These are phyloP conservation scores for Galerina sulciceps DNA, from an alignment of 768 basidiomycete genomes.

Conservation along the genomic window DNA sequence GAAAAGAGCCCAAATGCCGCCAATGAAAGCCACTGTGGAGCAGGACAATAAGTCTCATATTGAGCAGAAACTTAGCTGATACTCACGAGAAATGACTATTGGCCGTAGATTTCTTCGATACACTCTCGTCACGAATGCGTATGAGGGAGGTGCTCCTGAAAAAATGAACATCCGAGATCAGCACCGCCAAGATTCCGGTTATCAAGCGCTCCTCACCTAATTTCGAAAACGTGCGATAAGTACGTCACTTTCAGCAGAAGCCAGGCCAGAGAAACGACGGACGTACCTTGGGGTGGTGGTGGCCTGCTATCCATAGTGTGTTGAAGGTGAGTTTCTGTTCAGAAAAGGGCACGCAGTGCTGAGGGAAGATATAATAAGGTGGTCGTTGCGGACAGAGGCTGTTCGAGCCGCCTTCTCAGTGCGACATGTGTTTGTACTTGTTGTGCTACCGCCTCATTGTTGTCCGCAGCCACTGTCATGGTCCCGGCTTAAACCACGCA, in stretches of 20 bases:
- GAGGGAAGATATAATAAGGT: slow-evolving; percentile 5
- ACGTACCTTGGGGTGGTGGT: slow-evolving; percentile 46
- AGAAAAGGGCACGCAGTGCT: slow-evolving; percentile 16
- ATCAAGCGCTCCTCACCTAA: slow-evolving; percentile 2
- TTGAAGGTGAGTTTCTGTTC: background rate
- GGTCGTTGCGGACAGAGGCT: slow-evolving; percentile 10
- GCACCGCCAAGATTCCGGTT: background rate
- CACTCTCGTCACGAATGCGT: slow-evolving; percentile 59
- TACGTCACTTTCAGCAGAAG: background rate
- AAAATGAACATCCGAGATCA: background rate
- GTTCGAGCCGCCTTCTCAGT: slow-evolving; percentile 8
- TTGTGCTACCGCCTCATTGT: background rate
- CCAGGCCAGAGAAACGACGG: background rate
- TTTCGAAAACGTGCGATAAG: background rate
- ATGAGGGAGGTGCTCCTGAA: slow-evolving; percentile 56
- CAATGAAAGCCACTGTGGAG: slow-evolving; percentile 43
- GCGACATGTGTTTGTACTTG: slow-evolving; percentile 7
- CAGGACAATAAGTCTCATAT: background rate
- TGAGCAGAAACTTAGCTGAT: slow-evolving; percentile 1
- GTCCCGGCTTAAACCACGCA: too few species aligned
- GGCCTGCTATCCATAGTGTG: slow-evolving; percentile 38
- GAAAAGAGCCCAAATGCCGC: slow-evolving; percentile 63
- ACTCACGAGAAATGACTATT: slow-evolving; percentile 51
- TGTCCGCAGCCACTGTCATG: too few species aligned
- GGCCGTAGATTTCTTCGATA: slow-evolving; percentile 66